Base-by-base conservation (phyloP, 2,329 filamentous ascomycete genomes). In the Didymella glomerata region DNA sequence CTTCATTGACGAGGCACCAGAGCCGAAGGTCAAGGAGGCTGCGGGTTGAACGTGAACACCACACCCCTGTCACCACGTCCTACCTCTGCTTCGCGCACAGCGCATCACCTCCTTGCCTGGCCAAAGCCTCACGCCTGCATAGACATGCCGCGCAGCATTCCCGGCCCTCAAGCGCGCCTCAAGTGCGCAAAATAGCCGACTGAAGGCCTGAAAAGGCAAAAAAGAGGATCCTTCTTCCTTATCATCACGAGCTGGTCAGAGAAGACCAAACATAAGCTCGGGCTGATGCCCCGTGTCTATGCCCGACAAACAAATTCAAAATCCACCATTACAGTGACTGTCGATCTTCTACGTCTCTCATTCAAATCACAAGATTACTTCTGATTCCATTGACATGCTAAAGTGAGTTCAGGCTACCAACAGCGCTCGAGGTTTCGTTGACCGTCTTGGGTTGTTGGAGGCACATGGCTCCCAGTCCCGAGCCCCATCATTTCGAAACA, bases 1-100 rank as follows among this genome's bases (percentile, higher is more conserved):
- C 51, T 98, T 99, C 76, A 90, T 99, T 60, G 95, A 99, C 77
- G 93, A 97, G 81, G 87, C 92, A 18, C 93, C 93, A 2, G 85
- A 89, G 78, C 60, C 67, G 4, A 93, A 95, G 81, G 85, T 96
- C 48, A 95, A 94, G 82, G 92, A 96, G 78, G 91, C 87, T 45
- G 93, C 85, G 16, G 83, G 83, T n/a, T 79, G 74, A 78, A 44
- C 34, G 16, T 20, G n/a, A n/a, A 20, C n/a, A 20, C 9, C n/a
- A 20, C 2, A 20, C 2, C 9, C n/a, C n/a, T 40, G 18, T 20
- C 36, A 20, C 40, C 40, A 2, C 40, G 13, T 8, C 14, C 20
- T 7, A 42, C 20, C 4, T 16, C 20, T 16, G 40, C 40, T 25
- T 25, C 36, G 18, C 22, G 40, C 22, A 42, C 3, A 24, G 40